Base-by-base conservation (phyloP, 225 moss, liverwort and hornwort genomes). In the Neckera pumila region DNA sequence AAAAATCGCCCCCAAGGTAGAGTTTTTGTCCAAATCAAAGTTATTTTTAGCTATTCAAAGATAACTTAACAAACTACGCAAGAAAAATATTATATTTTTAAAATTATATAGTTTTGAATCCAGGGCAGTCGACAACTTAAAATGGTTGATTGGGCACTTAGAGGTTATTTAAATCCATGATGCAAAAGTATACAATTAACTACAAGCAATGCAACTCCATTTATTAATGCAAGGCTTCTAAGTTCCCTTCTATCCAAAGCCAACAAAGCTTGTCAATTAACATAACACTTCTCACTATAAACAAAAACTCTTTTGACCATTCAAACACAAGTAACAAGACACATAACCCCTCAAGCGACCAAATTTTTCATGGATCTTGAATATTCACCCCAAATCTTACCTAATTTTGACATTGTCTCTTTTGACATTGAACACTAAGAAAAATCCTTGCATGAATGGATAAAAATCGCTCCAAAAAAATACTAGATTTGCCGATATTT, bases 101-200 rank as follows among this genome's bases (percentile, higher is more conserved):
- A 65, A 36, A 36, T 3, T 10, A 3, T 19, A 19, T 36, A 51
- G 14, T 51, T 20, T 70, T 40, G 12, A 3, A 0, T 22, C 22
- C 1, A 0, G 0, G 1, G 0, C 1, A 71, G 0, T 1, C 3
- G 6, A 15, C 10, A 43, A 6, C 3, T 17, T 73, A 45, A 45
- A 45, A 73, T 30, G 10, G 0, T 45, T 73, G 10, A 72, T 45
- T 72, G 17, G 43, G 3, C 43, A 43, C 28, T 45, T 3, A 45
- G 8, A 45, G 6, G 17, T 2, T 2, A 2, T 0, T 72, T 43
- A 28, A 28, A 0, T 11, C 11, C 30, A 45, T 30, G 11, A 47
- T 74, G 2, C 0, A 0, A 0, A 47, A n/a, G n/a, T 31, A 18
- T 18, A 43, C 3, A 72, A 30, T 47, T 30, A 72, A 28, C 18